Base-by-base conservation (phyloP, 2,329 filamentous ascomycete species). In the Venturia oleaginea region DNA sequence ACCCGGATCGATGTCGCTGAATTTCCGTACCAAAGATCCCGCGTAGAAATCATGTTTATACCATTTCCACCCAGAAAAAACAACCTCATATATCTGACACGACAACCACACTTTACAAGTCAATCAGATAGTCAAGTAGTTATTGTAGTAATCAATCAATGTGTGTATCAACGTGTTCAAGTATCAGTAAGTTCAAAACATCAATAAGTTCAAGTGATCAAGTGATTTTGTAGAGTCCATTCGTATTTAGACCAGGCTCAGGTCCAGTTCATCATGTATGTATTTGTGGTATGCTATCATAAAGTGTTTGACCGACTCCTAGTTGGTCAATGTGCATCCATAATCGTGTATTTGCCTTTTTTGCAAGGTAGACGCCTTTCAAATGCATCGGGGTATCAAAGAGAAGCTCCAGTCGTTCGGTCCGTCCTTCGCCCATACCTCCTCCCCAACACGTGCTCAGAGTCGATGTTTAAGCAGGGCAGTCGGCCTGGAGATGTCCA, bases 401-500 rank as follows among this genome's bases (percentile, higher is more conserved):
- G 15, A n/a, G n/a, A 19, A 57, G 51, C 51, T 32, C 51, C 51
- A 57, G 51, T 22, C n/a, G 6, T n/a, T 51, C 46, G 8, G n/a
- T 34, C 17, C 4, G 30, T 57, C 51, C 51, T 24, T 57, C 51
- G 51, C 51, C 46, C 27, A 51, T 51, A 5, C 30, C 19, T 57
- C 51, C 51, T 57, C 51, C 27, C 51, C 51, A 57, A 57, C 51
- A 57, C 51, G 51, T 19, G 10, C 46, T 57, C 51, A n/a, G 19
- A 15, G 51, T 32, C 15, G 11, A 2, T 51, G 22, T 13, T 34
- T n/a, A 57, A 1, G 51, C 51, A 22, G 93, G 91, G 88, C 94
- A 99, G 73, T 90, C 86, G 72, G 90, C 86, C 86, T 97, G 93
- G 76, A 97, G 89, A 81, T 97, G 93, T 72, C 93, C 92, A 70